Base-by-base conservation (phyloP, 139 green algal genomes). In the Gonium pectorale region DNA sequence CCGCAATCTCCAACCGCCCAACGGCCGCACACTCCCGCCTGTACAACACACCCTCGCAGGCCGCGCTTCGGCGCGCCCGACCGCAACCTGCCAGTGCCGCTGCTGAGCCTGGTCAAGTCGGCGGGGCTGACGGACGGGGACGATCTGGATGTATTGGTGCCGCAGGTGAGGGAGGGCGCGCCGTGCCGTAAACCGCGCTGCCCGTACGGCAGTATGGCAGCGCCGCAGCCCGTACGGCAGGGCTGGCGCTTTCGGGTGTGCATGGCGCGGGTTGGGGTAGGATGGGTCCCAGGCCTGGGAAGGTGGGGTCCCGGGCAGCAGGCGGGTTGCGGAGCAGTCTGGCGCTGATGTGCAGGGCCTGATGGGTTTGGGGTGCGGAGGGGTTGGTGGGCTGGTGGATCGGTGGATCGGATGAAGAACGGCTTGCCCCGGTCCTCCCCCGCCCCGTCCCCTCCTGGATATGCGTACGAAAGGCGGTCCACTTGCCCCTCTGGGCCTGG, bases 131-230 rank as follows among this genome's bases (percentile, higher is more conserved):
- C 37, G 7, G 72, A 38, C 1, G 72, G 72, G 5, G 72, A 80
- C 35, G 72, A 80, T 38, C 26, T 80, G 52, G 72, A 80, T 35
- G 40, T 80, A 29, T 52, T 80, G 33, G 72, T 80, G 37, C 72
- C 72, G 72, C 72, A 80, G 72, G 66, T 72, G 66, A 29, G 2
- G 59, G 11, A 19, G 59, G 11, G 19, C 26, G 17, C 13, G 49
- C 13, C n/a, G 22, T 64, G 19, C 56, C 6, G 56, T 64, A 22
- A 9, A 22, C 6, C 6, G 56, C 6, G 56, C 22, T 15, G 56
- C 22, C 6, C 19, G 22, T 15, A 56, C 13, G 56, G 56, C 19
- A n/a, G 19, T 29, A 22, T 64, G 19, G 24, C 6, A n/a, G 19
- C 19, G 56, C 19, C 22, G 15, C 19, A 33, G 56, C 56, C 22